Base-by-base conservation (phyloP, 257 asterid species). In the Mitragyna speciosa region DNA sequence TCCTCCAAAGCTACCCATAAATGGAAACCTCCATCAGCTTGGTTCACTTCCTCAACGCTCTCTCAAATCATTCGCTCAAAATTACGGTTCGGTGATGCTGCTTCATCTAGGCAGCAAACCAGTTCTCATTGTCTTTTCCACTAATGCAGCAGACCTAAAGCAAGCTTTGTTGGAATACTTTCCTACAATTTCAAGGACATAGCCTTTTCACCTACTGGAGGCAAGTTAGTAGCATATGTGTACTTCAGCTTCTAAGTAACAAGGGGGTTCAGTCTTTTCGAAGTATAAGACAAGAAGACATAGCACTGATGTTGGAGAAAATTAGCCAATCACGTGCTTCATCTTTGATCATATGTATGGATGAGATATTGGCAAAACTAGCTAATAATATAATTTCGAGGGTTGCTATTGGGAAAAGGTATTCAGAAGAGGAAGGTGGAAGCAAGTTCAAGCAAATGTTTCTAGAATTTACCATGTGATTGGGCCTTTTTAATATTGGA, bases 161-260 rank as follows among this genome's bases (percentile, higher is more conserved):
- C 4, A 36, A 4, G 41, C 41, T 36, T 36, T 36, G 41, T 36
- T 36, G 41, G 41, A 36, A 36, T 2, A 36, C 4, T 36, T 36
- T 36, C 41, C 41, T 36, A 36, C 41, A 36, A 36, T 36, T 36
- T 36, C 41, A 36, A 36, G 41, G 41, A 36, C 41, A 36, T 36
- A 36, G 2, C 41, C 41, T 36, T 36, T 36, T 36, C 41, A 36
- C 41, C 41, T 36, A 36, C 41, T 36, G 41, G 41, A 36, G 75
- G 48, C 75, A 71, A 12, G 59, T 45, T 5, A 45, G 75, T 43
- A 71, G 75, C 75, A 71, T 71, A 26, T 71, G 75, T 71, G 75
- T 71, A 6, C 75, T 71, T 43, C 75, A 71, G 17, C 75, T 71
- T 49, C 41, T 36, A 36, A 36, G 41, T 36, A 36, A 36, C 41